Percentiles rank a stretch among this genome's conserved stretches.
Conservation (phyloP, 345 rosid genomes). For the Populus simonii region DNA sequence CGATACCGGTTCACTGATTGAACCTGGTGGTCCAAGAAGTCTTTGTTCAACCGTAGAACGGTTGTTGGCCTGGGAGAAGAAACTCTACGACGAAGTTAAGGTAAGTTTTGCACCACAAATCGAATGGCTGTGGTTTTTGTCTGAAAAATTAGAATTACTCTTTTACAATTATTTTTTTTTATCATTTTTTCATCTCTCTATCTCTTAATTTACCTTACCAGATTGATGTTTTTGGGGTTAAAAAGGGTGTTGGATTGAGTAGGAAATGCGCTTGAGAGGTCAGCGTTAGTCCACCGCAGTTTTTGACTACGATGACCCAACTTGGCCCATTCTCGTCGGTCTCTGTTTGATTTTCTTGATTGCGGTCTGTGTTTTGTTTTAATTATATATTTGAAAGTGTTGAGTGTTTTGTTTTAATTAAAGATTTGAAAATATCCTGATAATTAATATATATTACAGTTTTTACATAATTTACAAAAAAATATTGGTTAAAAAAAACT, state of each 20-base stretch:
- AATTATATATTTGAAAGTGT: too few relatives aligned
- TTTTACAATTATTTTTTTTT: background rate
- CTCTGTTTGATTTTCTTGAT: too few relatives aligned
- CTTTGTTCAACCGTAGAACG: conserved; percentile 84
- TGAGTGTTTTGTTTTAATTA: too few relatives aligned
- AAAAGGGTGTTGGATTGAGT: conserved; percentile 13
- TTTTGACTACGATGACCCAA: conserved; percentile 6
- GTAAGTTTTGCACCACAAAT: conserved; percentile 29
- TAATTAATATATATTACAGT: too few relatives aligned
- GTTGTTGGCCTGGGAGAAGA: conserved; percentile 97
- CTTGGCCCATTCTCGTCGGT: background rate
- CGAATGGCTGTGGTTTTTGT: background rate
- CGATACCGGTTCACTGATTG: conserved; percentile 55
- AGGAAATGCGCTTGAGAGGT: conserved; percentile 26
- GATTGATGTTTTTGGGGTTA: background rate
- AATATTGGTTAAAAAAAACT: too few relatives aligned
- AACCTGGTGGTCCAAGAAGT: conserved; percentile 63
- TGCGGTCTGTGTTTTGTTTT: too few relatives aligned
- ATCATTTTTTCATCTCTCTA: background rate
- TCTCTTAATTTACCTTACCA: background rate
- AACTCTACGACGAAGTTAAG: conserved; percentile 90
- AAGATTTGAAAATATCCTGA: too few relatives aligned
- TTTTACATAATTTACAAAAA: too few relatives aligned
- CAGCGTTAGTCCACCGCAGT: conserved; percentile 36
- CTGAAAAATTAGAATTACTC: background rate